Conservation (phyloP, 1,284 basidiomycete genomes). For the Anthracocystis walkeri region DNA sequence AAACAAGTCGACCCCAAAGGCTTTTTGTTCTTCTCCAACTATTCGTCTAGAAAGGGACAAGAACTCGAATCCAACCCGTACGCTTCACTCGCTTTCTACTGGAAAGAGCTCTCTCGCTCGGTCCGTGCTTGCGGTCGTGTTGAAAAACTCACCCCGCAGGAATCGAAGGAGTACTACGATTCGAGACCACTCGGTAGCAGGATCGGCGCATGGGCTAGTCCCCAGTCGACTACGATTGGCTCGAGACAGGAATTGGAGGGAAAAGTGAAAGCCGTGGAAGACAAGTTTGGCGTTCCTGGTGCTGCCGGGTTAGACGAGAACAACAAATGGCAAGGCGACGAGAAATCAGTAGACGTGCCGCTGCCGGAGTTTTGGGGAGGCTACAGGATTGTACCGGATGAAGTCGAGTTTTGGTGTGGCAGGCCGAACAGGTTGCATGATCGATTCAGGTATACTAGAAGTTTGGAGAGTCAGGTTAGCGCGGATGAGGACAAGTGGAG, state of each 20-base stretch:
- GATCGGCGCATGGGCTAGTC: constrained; percentile 92
- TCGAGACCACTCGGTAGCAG: constrained; percentile 84
- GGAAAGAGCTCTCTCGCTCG: constrained; percentile 84
- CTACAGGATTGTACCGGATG: constrained; percentile 91
- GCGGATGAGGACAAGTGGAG: constrained; percentile 50
- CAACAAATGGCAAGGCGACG: constrained; percentile 30
- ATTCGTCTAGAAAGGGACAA: constrained; percentile 86
- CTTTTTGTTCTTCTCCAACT: constrained; percentile 97
- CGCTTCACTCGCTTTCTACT: constrained; percentile 89
- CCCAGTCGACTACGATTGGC: constrained; percentile 84
- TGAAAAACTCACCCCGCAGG: constrained; percentile 78
- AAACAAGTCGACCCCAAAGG: constrained; percentile 78
- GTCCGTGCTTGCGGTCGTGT: constrained; percentile 87
- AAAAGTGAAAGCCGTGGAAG: constrained; percentile 76
- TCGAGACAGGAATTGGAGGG: constrained; percentile 75
- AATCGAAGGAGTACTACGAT: constrained; percentile 86
- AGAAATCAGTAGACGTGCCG: constrained; percentile 73
- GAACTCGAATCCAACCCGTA: constrained; percentile 78
- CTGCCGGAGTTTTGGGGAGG: constrained; percentile 96
- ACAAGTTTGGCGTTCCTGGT: constrained; percentile 75
- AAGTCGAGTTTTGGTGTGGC: constrained; percentile 71
- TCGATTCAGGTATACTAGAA: constrained; percentile 61
- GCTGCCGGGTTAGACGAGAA: constrained; percentile 53
- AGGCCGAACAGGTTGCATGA: constrained; percentile 66
- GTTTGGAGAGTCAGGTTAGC: constrained; percentile 13